These are phyloP conservation scores for Euphrasia confusa DNA, from an alignment of 257 asterid species.

Conservation along the genomic window DNA sequence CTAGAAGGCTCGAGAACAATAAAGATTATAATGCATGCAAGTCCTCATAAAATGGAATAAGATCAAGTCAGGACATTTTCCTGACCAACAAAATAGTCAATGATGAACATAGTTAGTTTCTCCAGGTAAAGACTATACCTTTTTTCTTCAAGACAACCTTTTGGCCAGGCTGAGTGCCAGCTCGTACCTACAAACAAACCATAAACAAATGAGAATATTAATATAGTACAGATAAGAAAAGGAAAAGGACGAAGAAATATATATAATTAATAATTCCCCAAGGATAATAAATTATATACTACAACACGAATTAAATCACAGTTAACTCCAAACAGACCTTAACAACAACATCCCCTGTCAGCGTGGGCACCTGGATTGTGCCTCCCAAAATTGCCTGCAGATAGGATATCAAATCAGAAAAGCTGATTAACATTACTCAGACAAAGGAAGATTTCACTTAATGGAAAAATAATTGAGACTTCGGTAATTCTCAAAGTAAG, in stretches of 20 bases:
- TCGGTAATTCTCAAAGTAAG: neutral
- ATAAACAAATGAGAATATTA: slow-evolving; percentile 13
- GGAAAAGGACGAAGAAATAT: neutral
- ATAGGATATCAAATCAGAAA: slow-evolving; percentile 7
- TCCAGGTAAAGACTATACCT: slow-evolving; percentile 35
- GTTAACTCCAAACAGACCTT: slow-evolving; percentile 49
- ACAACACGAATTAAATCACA: slow-evolving; percentile 7
- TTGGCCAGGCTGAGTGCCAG: slow-evolving; percentile 97
- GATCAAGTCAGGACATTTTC: too few relatives aligned
- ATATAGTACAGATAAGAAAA: neutral
- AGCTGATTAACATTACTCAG: slow-evolving; percentile 18
- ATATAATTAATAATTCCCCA: neutral
- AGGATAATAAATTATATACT: neutral
- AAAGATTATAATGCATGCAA: too few relatives aligned
- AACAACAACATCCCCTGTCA: slow-evolving; percentile 81
- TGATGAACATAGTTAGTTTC: neutral
- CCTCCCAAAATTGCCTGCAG: slow-evolving; percentile 96
- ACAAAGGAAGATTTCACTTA: slow-evolving; percentile 14
- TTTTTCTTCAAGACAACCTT: slow-evolving; percentile 80
- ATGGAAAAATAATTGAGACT: slow-evolving; percentile 15
- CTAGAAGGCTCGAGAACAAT: too few relatives aligned
- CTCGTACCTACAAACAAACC: slow-evolving; percentile 59
- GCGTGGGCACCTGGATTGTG: slow-evolving; percentile 84
- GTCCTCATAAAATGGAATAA: neutral
- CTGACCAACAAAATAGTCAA: neutral